Percentiles rank a stretch among this genome's conserved stretches.
These are phyloP conservation scores for Penicillium freii DNA, from an alignment of 2,329 filamentous ascomycete genomes.

Conservation along the genomic window DNA sequence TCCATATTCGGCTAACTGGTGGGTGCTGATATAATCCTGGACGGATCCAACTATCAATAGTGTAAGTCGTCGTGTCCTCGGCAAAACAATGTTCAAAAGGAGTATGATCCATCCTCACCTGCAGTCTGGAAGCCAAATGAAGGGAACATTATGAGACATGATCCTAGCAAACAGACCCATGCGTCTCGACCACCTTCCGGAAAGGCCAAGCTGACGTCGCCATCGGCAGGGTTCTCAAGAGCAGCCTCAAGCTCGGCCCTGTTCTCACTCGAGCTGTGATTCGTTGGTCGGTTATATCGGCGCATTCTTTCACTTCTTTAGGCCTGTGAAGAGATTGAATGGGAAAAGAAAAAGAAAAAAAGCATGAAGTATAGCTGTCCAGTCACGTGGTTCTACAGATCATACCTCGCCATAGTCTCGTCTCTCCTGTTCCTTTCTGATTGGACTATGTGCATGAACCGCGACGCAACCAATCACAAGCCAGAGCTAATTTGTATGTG, in stretches of 20 bases:
- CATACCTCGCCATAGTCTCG: no score
- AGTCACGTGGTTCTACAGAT: background rate
- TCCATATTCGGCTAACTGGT: slow-evolving; percentile 47
- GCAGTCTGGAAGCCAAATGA: slow-evolving; percentile 50
- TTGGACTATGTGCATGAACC: background rate
- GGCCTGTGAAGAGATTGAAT: background rate
- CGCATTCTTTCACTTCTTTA: background rate
- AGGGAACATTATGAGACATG: slow-evolving; percentile 38
- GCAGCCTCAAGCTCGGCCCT: background rate
- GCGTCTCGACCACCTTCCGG: slow-evolving; percentile 36
- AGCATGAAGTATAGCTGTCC: background rate
- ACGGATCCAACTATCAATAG: slow-evolving; percentile 44
- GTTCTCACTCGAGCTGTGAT: background rate
- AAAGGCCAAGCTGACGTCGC: slow-evolving; percentile 18
- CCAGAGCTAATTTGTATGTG: background rate
- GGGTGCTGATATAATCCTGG: slow-evolving; percentile 47
- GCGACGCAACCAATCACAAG: background rate
- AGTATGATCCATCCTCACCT: slow-evolving; percentile 11
- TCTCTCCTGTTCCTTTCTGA: background rate
- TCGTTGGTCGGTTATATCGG: background rate
- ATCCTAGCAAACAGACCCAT: slow-evolving; percentile 37
- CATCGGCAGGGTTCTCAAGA: slow-evolving; percentile 9
- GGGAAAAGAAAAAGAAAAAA: background rate
- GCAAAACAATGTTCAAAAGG: background rate
- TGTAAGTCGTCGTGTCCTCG: background rate